Percentiles rank a stretch among this genome's conserved stretches.
Conservation (phyloP, 352 stramenopile species). For the Phytophthora brassicae region DNA sequence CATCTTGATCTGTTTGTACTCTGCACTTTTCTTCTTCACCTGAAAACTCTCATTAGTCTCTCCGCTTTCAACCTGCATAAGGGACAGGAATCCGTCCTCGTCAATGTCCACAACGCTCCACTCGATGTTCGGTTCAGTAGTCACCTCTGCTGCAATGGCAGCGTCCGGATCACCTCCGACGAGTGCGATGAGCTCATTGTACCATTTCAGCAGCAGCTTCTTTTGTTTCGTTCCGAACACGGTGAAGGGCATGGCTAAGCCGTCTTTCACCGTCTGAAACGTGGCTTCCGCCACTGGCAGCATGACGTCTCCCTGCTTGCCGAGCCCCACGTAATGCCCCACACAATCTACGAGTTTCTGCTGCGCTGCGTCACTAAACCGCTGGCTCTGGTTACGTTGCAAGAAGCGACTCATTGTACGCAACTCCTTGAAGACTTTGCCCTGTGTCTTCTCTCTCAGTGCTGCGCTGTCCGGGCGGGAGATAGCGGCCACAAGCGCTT, state of each 20-base stretch:
- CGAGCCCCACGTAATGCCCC: slow-evolving; percentile 63
- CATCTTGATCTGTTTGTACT: slow-evolving; percentile 76
- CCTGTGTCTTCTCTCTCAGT: slow-evolving; percentile 32
- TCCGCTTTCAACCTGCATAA: slow-evolving; percentile 66
- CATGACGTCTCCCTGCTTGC: slow-evolving; percentile 51
- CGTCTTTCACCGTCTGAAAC: slow-evolving; percentile 78
- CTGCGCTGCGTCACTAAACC: slow-evolving; percentile 80
- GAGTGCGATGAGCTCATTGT: slow-evolving; percentile 77
- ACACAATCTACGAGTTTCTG: slow-evolving; percentile 78
- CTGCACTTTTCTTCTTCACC: slow-evolving; percentile 62
- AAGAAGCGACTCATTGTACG: slow-evolving; percentile 75
- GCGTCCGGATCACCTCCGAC: slow-evolving; percentile 51
- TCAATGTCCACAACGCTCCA: slow-evolving; percentile 79
- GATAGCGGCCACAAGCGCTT: slow-evolving; percentile 45
- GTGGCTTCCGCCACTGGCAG: slow-evolving; percentile 53
- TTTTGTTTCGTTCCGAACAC: slow-evolving; percentile 83
- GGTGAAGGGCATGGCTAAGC: slow-evolving; percentile 82
- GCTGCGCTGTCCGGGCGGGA: slow-evolving; percentile 15
- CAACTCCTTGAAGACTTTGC: slow-evolving; percentile 75
- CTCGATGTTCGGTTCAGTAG: slow-evolving; percentile 22
- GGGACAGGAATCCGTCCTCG: slow-evolving; percentile 70
- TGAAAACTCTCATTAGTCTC: slow-evolving; percentile 72
- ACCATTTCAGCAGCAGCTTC: slow-evolving; percentile 81
- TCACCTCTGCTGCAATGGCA: slow-evolving; percentile 18
- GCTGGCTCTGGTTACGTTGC: slow-evolving; percentile 75